Base-by-base conservation (phyloP, 495 filamentous ascomycete genomes). In the Hypomontagnella submonticulosa region DNA sequence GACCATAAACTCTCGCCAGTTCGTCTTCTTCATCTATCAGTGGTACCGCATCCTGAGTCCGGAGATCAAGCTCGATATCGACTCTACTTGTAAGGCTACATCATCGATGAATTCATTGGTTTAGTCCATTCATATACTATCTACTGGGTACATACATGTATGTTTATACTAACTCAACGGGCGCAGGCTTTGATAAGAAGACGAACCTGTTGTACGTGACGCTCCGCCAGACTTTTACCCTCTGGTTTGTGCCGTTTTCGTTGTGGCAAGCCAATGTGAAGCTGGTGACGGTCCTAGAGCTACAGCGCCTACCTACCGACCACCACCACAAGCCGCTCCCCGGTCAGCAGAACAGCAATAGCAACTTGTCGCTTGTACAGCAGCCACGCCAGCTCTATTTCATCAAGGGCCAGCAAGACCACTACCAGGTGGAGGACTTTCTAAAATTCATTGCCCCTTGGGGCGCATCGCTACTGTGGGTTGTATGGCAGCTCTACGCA, bases 21-120 rank as follows among this genome's bases (percentile, higher is more conserved):
- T 89, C 15, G 80, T 96, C 23, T 78, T 80, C 57, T 83, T 83
- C 57, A 89, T 96, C 36, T 94, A 89, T 66, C 89, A 88, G 61
- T 96, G 92, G 90, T 95, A 96, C 75, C 92, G 92, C 71, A 88
- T 94, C 65, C 80, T 96, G 71, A 89, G 85, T 34, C 92, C 92
- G 1, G 77, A 80, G n/a, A 91, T 93, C 44, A 77, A 86, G 18
- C 66, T 93, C n/a, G 71, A 84, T 0, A 78, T 97, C 8, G 80
- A 90, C 58, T 91, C 88, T 11, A 75, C 88, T 18, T 88, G 90
- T 92, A 75, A 55, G 81, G 72, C 23, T 18, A 23, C 13, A 32
- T 61, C 15, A 18, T 8, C n/a, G 6, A 4, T n/a, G 13, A 18
- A 18, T n/a, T 2, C 4, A 7, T 13, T n/a, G 8, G 4, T 13